Evolutionary conservation across 139 green algal genomes (phyloP).

Genomic region (Monoraphidium neglectum): DNA sequence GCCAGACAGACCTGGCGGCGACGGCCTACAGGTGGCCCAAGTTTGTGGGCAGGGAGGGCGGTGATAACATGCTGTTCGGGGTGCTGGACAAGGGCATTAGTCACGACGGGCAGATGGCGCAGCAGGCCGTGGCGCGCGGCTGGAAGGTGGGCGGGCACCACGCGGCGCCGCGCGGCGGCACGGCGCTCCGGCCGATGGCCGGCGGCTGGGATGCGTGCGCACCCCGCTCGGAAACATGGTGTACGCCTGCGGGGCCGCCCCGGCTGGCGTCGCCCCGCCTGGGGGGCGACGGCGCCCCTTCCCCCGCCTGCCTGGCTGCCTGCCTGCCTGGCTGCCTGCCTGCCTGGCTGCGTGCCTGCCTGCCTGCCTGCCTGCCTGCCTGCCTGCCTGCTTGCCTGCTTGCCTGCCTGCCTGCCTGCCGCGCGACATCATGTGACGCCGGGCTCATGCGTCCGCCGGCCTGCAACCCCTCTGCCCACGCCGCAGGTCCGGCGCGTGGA

Average conservation of each 20-base stretch:
- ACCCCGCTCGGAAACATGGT: not conserved
- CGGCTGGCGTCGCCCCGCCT: not conserved
- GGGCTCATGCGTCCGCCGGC: not conserved
- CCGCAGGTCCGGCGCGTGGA: slow-evolving; percentile 47
- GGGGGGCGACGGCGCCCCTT: not conserved
- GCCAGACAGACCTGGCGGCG: slow-evolving; percentile 82
- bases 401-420: too few relatives aligned
- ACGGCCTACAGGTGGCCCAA: slow-evolving; percentile 55
- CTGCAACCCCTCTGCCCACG: not conserved
- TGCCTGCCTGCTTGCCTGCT: too few relatives aligned
- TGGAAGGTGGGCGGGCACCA: slow-evolving; percentile 34
- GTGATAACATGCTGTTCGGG: slow-evolving; percentile 68
- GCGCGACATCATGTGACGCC: too few relatives aligned
- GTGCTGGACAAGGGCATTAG: slow-evolving; percentile 38
- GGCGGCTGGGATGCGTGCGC: too few relatives aligned
- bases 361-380: too few relatives aligned
- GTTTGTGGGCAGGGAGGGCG: slow-evolving; percentile 34
- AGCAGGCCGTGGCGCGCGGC: slow-evolving; percentile 33
- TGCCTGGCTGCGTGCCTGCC: too few relatives aligned
- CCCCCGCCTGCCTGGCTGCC: not conserved
- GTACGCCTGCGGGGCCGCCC: not conserved
- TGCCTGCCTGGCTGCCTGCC: not conserved
- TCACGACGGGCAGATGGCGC: slow-evolving; percentile 74
- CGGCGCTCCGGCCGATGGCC: too few relatives aligned
- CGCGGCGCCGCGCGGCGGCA: too few relatives aligned